Conservation (phyloP, 768 basidiomycete species). For the Suillus fuscotomentosus region DNA sequence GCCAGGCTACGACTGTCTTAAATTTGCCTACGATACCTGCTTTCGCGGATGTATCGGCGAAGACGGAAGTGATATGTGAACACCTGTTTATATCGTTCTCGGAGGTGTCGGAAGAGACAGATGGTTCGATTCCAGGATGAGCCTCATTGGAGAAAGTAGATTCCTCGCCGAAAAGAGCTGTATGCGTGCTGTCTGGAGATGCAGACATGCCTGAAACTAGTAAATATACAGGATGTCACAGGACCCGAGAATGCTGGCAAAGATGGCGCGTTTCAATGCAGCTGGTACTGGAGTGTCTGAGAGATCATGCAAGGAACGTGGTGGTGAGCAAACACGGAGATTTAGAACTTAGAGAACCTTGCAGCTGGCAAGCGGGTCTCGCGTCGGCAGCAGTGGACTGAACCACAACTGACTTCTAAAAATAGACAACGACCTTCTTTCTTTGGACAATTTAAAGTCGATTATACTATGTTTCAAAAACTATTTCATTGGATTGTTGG, state of each 20-base stretch:
- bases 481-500: slow-evolving; percentile 12
- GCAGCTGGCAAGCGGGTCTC: background rate
- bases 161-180: slow-evolving; percentile 29
- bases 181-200: slow-evolving; percentile 28
- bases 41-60: slow-evolving; percentile 33
- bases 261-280: background rate
- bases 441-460: background rate
- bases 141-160: slow-evolving; percentile 9
- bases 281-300: background rate
- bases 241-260: background rate
- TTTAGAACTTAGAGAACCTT: background rate
- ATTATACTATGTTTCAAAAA: slow-evolving; percentile 2
- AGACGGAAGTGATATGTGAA: slow-evolving; percentile 40
- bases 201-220: slow-evolving; percentile 24
- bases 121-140: slow-evolving; percentile 12
- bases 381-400: background rate
- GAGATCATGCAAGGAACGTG: background rate
- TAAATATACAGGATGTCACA: background rate
- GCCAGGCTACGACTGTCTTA: slow-evolving; percentile 55
- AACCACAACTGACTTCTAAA: slow-evolving; percentile 8
- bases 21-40: slow-evolving; percentile 46
- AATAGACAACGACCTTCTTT: background rate
- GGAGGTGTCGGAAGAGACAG: slow-evolving; percentile 12
- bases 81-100: slow-evolving; percentile 20
- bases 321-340: background rate